phyloP scores from a whole-genome alignment of 2,329 filamentous ascomycete species.

The Dryadomyces quercus-mongolicae region DNA sequence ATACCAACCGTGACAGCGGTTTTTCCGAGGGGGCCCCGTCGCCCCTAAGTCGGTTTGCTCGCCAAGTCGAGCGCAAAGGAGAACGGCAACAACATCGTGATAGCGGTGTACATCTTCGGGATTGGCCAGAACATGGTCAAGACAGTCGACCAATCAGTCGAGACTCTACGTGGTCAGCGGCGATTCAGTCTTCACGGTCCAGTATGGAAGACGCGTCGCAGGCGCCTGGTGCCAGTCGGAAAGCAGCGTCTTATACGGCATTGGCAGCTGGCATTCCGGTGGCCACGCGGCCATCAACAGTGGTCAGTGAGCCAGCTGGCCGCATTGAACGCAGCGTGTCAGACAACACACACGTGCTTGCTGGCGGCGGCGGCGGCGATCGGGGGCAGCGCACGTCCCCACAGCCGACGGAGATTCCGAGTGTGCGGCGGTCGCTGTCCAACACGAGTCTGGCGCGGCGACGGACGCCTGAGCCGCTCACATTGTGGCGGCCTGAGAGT shows the following conservation, averaged over 20 bases:
- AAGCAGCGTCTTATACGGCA: constrained; percentile 10
- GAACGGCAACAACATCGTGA: constrained; percentile 28
- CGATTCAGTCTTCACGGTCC: background rate
- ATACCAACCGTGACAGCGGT: constrained; percentile 33
- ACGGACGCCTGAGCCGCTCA: constrained; percentile 40
- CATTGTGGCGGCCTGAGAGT: constrained; percentile 52
- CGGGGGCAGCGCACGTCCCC: constrained; percentile 5
- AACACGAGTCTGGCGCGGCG: constrained; percentile 41
- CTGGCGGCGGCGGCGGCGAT: no score
- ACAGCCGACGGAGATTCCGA: background rate
- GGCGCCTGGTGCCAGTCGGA: background rate
- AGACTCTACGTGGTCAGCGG: background rate
- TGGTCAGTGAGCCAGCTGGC: no score
- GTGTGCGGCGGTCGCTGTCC: constrained; percentile 29
- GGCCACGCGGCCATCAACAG: background rate
- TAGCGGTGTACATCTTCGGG: constrained; percentile 44
- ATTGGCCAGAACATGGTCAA: constrained; percentile 13
- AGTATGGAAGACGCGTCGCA: background rate
- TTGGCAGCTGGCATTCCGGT: constrained; percentile 7
- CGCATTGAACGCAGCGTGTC: constrained; percentile 7
- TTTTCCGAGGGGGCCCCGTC: constrained; percentile 33
- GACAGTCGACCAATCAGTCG: background rate
- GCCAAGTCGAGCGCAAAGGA: constrained; percentile 15
- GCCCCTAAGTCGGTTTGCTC: constrained; percentile 14
- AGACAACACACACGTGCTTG: constrained; percentile 6